Evolutionary conservation across 352 stramenopile species (phyloP), one percentile per base, ranked within the genome.

Genomic region (Globisporangium uncinulatum): DNA sequence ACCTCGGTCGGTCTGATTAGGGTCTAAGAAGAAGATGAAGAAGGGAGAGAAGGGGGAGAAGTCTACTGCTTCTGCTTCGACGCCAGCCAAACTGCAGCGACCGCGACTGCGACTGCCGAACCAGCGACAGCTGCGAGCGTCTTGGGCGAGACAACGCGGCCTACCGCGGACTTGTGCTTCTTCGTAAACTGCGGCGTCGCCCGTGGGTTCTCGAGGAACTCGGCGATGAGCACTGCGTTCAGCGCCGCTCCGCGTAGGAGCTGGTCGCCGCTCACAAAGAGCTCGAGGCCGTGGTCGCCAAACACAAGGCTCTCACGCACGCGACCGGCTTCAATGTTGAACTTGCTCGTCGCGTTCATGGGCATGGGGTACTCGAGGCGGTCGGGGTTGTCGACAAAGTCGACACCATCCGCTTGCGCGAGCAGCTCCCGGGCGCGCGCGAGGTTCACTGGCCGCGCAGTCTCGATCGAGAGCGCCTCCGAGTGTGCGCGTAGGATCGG

Each of bases 261-360:
- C 79, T 98, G 93, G 79, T 99, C 97, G 47, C 97, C 97, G 50
- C 77, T 97, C 24, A 99, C 96, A 66, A 99, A 99, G 56, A 99
- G 87, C 77, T 99, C 97, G 17, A 99, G 79, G 36, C 96, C 97
- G 66, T 98, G 74, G 52, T 98, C 87, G 29, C 94, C 95, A 75
- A 99, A 99, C 36, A 98, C 89, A 44, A 98, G 67, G 59, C 86
- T 98, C 62, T 97, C 80, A 49, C 97, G 90, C 49, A 99, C 52
- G 29, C 97, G 84, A 29, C 96, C 96, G 15, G 98, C 96, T 82
- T 99, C 94, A n/a, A 99, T 89, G 84, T 99, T 98, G 69, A 96
- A 98, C 70, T 98, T 93, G 67, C 96, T 96, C 24, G 95, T 98
- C 4, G 96, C 95, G 52, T 94, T 98, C 45, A 98, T 83, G 15